These are phyloP conservation scores for Aspergillus baeticus DNA, from an alignment of 495 filamentous ascomycete genomes.

Conservation along the genomic window DNA sequence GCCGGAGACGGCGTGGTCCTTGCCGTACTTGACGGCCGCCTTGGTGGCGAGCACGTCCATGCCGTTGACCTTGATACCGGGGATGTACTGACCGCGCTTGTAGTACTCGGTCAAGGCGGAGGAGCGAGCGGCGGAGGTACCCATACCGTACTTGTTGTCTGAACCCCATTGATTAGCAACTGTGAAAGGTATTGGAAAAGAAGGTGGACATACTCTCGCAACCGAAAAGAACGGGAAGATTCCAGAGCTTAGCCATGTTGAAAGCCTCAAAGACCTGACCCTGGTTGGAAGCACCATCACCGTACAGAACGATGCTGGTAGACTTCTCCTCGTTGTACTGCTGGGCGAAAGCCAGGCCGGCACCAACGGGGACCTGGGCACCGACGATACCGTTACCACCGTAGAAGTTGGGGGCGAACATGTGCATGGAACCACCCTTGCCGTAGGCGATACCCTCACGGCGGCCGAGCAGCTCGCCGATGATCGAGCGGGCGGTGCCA, in stretches of 20 bases:
- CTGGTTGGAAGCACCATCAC: conserved; percentile 97
- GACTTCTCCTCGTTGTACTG: conserved; percentile 85
- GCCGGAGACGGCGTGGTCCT: conserved; percentile 74
- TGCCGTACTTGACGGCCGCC: conserved; percentile 89
- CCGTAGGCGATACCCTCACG: conserved; percentile 96
- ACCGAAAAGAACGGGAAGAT: conserved; percentile 88
- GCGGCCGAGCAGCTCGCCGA: conserved; percentile 92
- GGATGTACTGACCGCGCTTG: conserved; percentile 99
- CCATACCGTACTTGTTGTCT: conserved; percentile 99
- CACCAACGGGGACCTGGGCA: conserved; percentile 96
- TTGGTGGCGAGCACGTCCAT: conserved; percentile 99
- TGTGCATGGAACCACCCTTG: conserved; percentile 99
- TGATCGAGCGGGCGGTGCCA: conserved; percentile 86
- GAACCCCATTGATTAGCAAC: too few species aligned
- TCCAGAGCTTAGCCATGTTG: conserved; percentile 99
- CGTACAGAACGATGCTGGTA: conserved; percentile 86
- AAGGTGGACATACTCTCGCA: conserved; percentile 98
- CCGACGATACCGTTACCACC: conserved; percentile 99
- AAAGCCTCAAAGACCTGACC: conserved; percentile 99
- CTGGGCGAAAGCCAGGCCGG: conserved; percentile 95
- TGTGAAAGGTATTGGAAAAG: too few species aligned
- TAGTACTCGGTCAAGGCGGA: conserved; percentile 98
- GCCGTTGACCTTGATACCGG: conserved; percentile 97
- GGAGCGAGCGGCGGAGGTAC: conserved; percentile 90
- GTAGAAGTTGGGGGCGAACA: conserved; percentile 98